Evolutionary conservation across 2,329 filamentous ascomycete species (phyloP).

Genomic region (Claviceps purpurea): DNA sequence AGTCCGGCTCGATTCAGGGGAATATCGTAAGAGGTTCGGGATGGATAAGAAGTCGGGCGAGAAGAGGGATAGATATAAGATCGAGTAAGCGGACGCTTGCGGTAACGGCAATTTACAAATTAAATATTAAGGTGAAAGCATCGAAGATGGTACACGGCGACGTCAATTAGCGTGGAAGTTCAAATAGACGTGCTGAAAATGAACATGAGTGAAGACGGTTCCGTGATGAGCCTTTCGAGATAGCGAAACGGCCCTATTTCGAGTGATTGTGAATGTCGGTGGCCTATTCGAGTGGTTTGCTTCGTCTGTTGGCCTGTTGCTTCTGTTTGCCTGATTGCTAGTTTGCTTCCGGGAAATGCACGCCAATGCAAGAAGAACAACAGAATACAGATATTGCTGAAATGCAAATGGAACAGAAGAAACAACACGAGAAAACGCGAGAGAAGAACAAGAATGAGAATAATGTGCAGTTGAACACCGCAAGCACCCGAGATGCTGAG

Average conservation of each 20-base stretch:
- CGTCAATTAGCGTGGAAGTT: neutral
- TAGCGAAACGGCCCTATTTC: neutral
- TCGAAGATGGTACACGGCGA: neutral
- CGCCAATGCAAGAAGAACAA: neutral
- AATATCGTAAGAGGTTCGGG: neutral
- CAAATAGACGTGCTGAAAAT: constrained; percentile 4
- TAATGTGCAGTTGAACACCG: neutral
- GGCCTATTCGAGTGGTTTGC: neutral
- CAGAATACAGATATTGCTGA: too few species aligned
- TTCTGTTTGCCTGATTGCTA: neutral
- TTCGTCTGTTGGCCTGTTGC: neutral
- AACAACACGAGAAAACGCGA: neutral
- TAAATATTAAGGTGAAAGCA: constrained; percentile 8
- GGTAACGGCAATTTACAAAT: constrained; percentile 4
- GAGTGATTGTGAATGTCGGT: neutral
- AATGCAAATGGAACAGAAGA: neutral
- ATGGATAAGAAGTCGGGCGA: neutral
- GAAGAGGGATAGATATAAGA: neutral
- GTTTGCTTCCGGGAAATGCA: neutral
- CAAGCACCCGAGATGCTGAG: neutral
- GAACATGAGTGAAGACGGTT: constrained; percentile 5
- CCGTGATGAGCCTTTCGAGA: neutral
- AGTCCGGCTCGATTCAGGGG: neutral
- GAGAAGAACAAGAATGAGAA: neutral
- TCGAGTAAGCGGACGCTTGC: neutral